Evolutionary conservation across 108 stramenopile species (phyloP), one percentile per base, ranked within the genome.

Genomic region (Epithemia pelagica): DNA sequence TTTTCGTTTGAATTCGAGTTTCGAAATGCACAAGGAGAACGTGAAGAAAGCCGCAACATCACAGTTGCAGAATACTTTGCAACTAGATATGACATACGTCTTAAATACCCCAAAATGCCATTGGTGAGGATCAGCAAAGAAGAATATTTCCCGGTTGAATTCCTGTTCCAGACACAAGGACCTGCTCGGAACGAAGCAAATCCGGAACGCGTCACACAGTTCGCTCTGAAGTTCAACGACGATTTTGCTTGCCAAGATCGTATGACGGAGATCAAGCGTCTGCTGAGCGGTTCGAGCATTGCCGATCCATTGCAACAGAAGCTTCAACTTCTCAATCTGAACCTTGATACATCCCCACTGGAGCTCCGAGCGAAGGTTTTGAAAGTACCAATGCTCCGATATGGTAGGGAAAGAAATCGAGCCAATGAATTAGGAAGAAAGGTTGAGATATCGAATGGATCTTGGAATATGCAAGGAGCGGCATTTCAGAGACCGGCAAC

Each of bases 131-230:
- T 26, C n/a, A 57, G n/a, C 15, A 20, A 23, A 21, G 28, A 54
- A 2, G 71, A 58, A 21, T 72, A 53, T 1, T 62, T 67, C 31
- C 72, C 72, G 23, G 28, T 73, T 32, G 72, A 73, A 28, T 73
- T 73, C 32, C 30, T 73, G 0, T 73, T 55, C 53, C 72, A 73
- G 53, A 53, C 29, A 33, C 10, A 21, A 46, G 37, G 37, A 10
- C 37, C 37, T 7, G 66, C 58, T 26, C 32, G 65, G 1, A 32
- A 57, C 32, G 71, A 30, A 52, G 59, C 37, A 37, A 60, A 61
- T 28, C 59, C 31, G 24, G 32, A 54, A 21, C 58, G 30, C 0
- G 66, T 68, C 23, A 26, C 23, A 19, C 22, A 66, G 24, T 46
- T 46, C 15, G 65, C 66, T 28, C 29, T 73, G 27, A 26, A 52